phyloP scores from a whole-genome alignment of 1,139 yeast genomes.

The Candida gigantensis region DNA sequence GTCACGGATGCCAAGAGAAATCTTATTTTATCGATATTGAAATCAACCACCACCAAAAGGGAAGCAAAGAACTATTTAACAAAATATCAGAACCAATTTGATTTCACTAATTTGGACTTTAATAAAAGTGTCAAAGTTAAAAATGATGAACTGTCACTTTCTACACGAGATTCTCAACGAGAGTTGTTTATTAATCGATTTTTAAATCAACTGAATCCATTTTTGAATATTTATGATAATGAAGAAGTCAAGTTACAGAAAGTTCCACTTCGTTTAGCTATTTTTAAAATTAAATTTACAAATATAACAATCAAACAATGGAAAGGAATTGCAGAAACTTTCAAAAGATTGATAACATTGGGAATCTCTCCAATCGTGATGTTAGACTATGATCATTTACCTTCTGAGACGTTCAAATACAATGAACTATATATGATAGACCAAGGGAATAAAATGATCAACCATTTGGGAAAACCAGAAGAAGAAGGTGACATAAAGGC shows the following conservation, averaged over 20 bases:
- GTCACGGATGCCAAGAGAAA: conserved; percentile 47
- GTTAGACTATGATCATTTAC: conserved; percentile 37
- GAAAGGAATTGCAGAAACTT: conserved; percentile 50
- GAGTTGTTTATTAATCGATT: conserved; percentile 43
- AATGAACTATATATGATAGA: conserved; percentile 34
- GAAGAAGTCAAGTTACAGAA: conserved; percentile 29
- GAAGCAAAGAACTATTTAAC: conserved; percentile 68
- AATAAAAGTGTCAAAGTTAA: conserved; percentile 10
- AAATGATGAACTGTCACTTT: conserved; percentile 16
- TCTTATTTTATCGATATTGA: conserved; percentile 65
- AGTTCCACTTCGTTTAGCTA: conserved; percentile 51
- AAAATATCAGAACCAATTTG: conserved; percentile 54
- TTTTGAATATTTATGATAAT: conserved; percentile 33
- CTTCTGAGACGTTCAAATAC: conserved; percentile 28
- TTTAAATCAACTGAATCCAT: conserved; percentile 36
- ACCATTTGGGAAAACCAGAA: conserved; percentile 24
- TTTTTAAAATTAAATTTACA: conserved; percentile 48
- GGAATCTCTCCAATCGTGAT: conserved; percentile 46
- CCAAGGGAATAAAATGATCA: conserved; percentile 35
- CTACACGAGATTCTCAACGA: conserved; percentile 34
- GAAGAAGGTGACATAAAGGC: conserved; percentile 29
- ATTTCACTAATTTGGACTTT: conserved; percentile 22
- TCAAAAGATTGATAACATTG: conserved; percentile 48
- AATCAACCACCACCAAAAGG: conserved; percentile 74
- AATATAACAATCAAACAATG: conserved; percentile 33